These are phyloP conservation scores for Pugionium dolabratum DNA, from an alignment of 345 rosid species.

Conservation along the genomic window DNA sequence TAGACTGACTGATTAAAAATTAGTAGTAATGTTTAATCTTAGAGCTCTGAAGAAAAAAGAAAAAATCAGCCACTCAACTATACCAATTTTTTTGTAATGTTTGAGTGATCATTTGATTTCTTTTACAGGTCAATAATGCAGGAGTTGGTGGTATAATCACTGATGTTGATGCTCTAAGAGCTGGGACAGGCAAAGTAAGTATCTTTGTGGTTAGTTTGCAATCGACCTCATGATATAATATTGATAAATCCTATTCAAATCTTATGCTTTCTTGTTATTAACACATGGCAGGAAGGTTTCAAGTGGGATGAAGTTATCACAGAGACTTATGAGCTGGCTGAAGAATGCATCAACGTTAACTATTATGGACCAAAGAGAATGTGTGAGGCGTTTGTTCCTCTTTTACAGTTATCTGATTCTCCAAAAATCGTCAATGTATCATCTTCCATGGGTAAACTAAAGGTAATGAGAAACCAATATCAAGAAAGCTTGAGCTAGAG, in stretches of 20 bases:
- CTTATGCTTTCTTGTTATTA: conserved; percentile 10
- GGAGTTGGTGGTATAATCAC: conserved; percentile 42
- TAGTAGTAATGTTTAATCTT: not conserved
- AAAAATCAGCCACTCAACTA: not conserved
- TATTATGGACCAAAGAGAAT: conserved; percentile 56
- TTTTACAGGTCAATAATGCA: conserved; percentile 54
- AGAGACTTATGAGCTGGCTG: conserved; percentile 39
- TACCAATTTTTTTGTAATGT: not conserved
- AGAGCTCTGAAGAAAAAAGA: not conserved
- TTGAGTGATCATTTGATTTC: conserved; percentile 4
- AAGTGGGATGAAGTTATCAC: conserved; percentile 38
- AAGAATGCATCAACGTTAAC: conserved; percentile 50
- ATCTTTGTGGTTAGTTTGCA: not conserved
- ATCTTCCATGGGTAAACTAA: conserved; percentile 42
- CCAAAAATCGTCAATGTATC: conserved; percentile 57
- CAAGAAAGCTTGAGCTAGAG: conserved; percentile 4
- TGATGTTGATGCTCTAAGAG: conserved; percentile 33
- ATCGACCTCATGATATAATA: not conserved
- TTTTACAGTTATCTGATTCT: conserved; percentile 48
- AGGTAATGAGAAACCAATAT: conserved; percentile 34
- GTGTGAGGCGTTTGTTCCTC: conserved; percentile 49
- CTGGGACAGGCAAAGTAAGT: conserved; percentile 33
- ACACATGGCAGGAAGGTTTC: conserved; percentile 27
- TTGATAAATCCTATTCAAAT: not conserved
- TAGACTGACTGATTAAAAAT: not conserved